phyloP scores from a whole-genome alignment of 306 rosid genomes.

The Canavalia gladiata region DNA sequence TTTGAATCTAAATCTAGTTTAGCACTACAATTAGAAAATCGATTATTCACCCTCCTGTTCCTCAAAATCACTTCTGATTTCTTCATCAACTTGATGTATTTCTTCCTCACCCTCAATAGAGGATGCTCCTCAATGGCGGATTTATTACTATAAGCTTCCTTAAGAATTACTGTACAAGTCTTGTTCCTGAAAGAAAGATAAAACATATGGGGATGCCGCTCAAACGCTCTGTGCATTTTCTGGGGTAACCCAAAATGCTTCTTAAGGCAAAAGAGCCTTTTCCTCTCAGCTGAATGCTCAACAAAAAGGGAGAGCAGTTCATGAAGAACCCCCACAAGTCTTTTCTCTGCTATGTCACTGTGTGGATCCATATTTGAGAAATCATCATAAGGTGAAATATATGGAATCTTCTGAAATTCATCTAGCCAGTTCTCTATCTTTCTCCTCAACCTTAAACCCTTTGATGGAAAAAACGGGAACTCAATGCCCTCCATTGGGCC shows the following conservation, averaged over 20 bases:
- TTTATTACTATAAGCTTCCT: constrained; percentile 70
- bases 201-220: constrained; percentile 86
- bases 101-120: constrained; percentile 70
- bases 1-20: constrained; percentile 54
- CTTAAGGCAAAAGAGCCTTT: constrained; percentile 80
- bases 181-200: constrained; percentile 77
- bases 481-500: constrained; percentile 71
- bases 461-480: constrained; percentile 75
- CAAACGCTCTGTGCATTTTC: constrained; percentile 87
- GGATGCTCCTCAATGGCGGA: constrained; percentile 76
- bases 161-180: constrained; percentile 86
- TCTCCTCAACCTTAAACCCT: constrained; percentile 83
- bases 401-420: constrained; percentile 87
- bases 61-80: constrained; percentile 65
- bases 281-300: constrained; percentile 88
- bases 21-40: constrained; percentile 40
- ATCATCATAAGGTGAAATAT: constrained; percentile 85
- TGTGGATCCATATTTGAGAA: constrained; percentile 63
- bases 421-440: constrained; percentile 77
- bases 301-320: constrained; percentile 84
- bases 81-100: constrained; percentile 75
- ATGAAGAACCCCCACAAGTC: constrained; percentile 84
- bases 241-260: constrained; percentile 84
- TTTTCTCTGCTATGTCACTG: constrained; percentile 78
- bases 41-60: constrained; percentile 64